A percentile compares a stretch with the other conserved stretches of the same genome.
phyloP scores from a whole-genome alignment of 2,329 filamentous ascomycete species.

The Arthrobotrys musiformis region DNA sequence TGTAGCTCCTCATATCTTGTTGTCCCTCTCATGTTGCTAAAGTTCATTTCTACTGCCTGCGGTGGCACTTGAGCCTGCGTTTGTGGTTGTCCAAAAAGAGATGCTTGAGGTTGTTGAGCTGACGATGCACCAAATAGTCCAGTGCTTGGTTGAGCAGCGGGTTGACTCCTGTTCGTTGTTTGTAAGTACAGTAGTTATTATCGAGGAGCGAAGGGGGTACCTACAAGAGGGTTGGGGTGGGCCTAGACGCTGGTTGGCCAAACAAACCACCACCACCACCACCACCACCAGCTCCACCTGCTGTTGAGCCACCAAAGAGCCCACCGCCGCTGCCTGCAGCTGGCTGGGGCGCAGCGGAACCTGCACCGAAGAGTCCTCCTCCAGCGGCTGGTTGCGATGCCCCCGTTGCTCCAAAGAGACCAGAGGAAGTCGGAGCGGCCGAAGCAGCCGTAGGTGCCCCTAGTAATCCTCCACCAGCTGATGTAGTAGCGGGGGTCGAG shows the following conservation, averaged over 20 bases:
- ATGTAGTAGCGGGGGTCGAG: conserved; percentile 6
- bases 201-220: neutral
- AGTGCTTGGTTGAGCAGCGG: conserved; percentile 32
- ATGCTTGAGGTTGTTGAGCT: conserved; percentile 30
- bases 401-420: conserved; percentile 34
- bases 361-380: conserved; percentile 35
- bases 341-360: conserved; percentile 18
- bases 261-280: conserved; percentile 30
- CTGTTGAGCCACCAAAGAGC: conserved; percentile 27
- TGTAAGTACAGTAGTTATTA: neutral
- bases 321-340: conserved; percentile 6
- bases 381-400: conserved; percentile 12
- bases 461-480: conserved; percentile 25
- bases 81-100: conserved; percentile 34
- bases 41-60: conserved; percentile 69
- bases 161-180: conserved; percentile 9
- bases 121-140: conserved; percentile 56
- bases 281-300: conserved; percentile 11
- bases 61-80: conserved; percentile 33
- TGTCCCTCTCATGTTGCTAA: conserved; percentile 81
- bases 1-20: conserved; percentile 92
- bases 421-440: conserved; percentile 8
- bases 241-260: conserved; percentile 25
- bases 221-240: conserved; percentile 21
- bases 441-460: conserved; percentile 1